Conservation (phyloP, 805 yeast species). For the Ogataea parapolymorpha region DNA sequence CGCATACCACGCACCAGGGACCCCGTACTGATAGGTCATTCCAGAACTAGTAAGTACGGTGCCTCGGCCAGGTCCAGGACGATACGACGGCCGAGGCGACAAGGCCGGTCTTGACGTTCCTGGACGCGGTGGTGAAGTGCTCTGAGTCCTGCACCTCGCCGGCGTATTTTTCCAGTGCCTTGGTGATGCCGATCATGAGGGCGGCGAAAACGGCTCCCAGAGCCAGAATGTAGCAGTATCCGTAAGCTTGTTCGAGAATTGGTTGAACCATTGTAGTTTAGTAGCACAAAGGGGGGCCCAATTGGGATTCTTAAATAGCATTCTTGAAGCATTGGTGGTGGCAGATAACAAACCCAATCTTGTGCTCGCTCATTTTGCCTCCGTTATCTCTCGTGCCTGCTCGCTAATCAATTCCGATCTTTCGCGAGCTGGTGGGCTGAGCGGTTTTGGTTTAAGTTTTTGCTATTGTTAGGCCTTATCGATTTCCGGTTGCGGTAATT, state of each 20-base stretch:
- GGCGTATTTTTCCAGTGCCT: constrained; percentile 33
- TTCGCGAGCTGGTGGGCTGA: not conserved
- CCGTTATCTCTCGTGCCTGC: too few relatives aligned
- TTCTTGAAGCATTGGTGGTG: not conserved
- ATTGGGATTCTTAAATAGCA: not conserved
- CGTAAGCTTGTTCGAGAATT: constrained; percentile 34
- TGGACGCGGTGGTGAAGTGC: constrained; percentile 43
- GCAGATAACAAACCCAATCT: not conserved
- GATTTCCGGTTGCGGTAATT: not conserved
- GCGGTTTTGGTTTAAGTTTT: not conserved
- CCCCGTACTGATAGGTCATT: constrained; percentile 22
- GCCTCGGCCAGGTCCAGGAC: constrained; percentile 36
- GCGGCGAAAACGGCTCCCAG: constrained; percentile 44
- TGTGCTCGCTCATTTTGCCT: too few relatives aligned
- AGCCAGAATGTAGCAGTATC: constrained; percentile 40
- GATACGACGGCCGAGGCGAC: constrained; percentile 42
- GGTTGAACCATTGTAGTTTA: constrained; percentile 19
- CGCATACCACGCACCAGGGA: constrained; percentile 23
- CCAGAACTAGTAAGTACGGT: constrained; percentile 26
- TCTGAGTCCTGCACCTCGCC: constrained; percentile 42
- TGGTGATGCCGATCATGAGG: constrained; percentile 39
- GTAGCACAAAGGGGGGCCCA: not conserved
- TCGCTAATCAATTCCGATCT: not conserved
- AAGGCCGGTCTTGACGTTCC: constrained; percentile 42
- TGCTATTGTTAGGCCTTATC: not conserved